phyloP scores from a whole-genome alignment of 768 basidiomycete genomes.

The Podaxis sp. region DNA sequence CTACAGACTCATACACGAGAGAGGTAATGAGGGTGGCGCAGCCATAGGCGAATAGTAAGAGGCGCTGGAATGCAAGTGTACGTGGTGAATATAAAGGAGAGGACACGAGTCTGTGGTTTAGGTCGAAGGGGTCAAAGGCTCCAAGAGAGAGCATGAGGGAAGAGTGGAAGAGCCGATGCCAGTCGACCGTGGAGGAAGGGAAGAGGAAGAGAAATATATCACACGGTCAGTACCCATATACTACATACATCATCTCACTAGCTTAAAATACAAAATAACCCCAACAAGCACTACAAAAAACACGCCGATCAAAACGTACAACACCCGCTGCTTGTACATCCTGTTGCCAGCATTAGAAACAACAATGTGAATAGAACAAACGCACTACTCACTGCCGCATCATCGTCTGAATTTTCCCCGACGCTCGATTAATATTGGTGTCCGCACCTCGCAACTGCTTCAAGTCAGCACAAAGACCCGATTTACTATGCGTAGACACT shows the following conservation, averaged over 20 bases:
- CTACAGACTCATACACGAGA: conserved; percentile 11
- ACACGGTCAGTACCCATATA: not conserved
- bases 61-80: conserved; percentile 1
- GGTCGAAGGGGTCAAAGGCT: conserved; percentile 4
- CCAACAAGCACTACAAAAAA: conserved; percentile 77
- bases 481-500: conserved; percentile 22
- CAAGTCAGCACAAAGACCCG: not conserved
- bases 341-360: conserved; percentile 37
- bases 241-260: conserved; percentile 25
- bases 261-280: conserved; percentile 68
- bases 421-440: conserved; percentile 80
- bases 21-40: conserved; percentile 9
- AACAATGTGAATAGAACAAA: not conserved
- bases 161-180: not conserved
- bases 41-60: conserved; percentile 3
- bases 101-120: not conserved
- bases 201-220: not conserved
- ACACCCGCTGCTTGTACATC: conserved; percentile 88
- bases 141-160: conserved; percentile 8
- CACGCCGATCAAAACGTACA: conserved; percentile 73
- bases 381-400: conserved; percentile 62
- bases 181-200: no score
- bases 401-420: conserved; percentile 90
- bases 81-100: conserved; percentile 4
- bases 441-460: conserved; percentile 77